Evolutionary conservation across 2,329 filamentous ascomycete genomes (phyloP), one percentile per base, ranked within the genome.

Genomic region (Pseudocercospora pini-densiflorae): DNA sequence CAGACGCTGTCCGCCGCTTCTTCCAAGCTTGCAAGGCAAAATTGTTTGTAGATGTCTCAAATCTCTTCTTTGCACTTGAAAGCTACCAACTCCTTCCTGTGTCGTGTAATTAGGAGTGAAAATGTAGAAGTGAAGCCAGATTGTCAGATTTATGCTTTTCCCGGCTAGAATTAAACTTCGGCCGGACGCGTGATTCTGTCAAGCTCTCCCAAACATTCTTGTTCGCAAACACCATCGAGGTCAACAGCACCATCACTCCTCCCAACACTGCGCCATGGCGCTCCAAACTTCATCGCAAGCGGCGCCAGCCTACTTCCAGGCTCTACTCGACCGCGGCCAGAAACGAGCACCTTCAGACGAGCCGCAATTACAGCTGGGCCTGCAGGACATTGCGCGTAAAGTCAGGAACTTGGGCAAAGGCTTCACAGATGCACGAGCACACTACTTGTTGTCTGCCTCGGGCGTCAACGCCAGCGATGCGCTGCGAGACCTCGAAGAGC

Each of bases 391-490:
- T 74, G 86, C 88, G 65, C 84, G 88, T 71, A 88, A 85, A 85
- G 95, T 84, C 81, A 92, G 87, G 84, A 94, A 85, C 71, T 85
- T 99, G 72, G 90, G 89, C 75, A 89, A 90, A 78, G 88, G 96
- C 24, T 70, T 71, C 64, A 72, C 65, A 19, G 70, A 72, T 67
- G 83, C 77, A 65, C 86, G 85, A 74, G 87, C 87, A 81, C 94
- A 97, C 78, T 97, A 97, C 79, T 85, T 98, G 47, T 89, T 99
- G 59, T 93, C 94, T 29, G 94, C 92, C 7, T 98, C 95, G 12
- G 95, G 95, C 36, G 92, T 99, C 64, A 93, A 97, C 75, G 92
- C 94, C 14, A 90, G 92, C 47, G 87, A 90, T 69, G 92, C 94
- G 14, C 88, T 97, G 60, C 92, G 92, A 77, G 94, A 98, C 74